phyloP scores from a whole-genome alignment of 2,329 filamentous ascomycete species.

The Neofusicoccum sp. region DNA sequence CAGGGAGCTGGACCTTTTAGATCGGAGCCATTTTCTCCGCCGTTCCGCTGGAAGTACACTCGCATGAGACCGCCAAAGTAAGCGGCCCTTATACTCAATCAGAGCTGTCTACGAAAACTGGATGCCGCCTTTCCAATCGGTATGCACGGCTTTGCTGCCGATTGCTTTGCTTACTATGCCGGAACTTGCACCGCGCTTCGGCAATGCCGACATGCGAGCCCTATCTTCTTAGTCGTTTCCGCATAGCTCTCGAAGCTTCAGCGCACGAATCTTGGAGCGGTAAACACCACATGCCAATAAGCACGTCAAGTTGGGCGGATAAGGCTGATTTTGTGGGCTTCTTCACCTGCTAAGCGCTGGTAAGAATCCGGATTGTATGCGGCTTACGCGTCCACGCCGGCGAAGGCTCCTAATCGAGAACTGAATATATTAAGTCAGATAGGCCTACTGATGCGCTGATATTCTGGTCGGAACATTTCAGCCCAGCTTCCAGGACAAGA shows the following conservation, averaged over 20 bases:
- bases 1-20: not conserved
- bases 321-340: not conserved
- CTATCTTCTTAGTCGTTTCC: not conserved
- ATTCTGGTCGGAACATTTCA: not conserved
- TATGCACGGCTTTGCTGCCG: not conserved
- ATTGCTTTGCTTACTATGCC: not conserved
- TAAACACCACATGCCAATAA: not conserved
- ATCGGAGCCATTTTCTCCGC: not conserved
- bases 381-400: conserved; percentile 12
- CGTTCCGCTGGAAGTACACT: not conserved
- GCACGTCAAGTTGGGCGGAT: not conserved
- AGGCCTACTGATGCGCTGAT: not conserved
- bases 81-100: not conserved
- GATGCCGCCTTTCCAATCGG: not conserved
- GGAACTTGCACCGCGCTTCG: not conserved
- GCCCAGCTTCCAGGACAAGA: not conserved
- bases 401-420: conserved; percentile 1
- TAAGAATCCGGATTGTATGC: not conserved
- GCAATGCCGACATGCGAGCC: not conserved
- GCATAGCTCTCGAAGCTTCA: not conserved
- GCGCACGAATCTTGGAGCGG: not conserved
- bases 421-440: conserved; percentile 12
- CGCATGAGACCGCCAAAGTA: not conserved
- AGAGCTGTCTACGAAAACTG: not conserved
- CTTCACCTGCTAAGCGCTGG: not conserved